phyloP scores from a whole-genome alignment of 1,139 yeast species.

The Debaryomyces robertsiae region DNA sequence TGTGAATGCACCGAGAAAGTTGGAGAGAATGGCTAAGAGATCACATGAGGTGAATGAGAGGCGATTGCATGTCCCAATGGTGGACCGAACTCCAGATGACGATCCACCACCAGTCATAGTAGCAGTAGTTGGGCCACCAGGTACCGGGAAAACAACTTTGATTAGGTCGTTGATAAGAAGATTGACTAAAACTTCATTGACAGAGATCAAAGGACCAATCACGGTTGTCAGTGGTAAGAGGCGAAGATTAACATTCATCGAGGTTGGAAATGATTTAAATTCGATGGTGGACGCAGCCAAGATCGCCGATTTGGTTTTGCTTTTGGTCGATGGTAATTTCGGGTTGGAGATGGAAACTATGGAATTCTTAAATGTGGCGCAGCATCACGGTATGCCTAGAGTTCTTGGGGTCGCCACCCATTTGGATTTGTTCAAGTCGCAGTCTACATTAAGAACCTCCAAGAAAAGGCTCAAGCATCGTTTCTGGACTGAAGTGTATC shows the following conservation, averaged over 20 bases:
- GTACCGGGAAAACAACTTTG: constrained; percentile 95
- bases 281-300: constrained; percentile 97
- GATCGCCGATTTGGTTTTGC: constrained; percentile 86
- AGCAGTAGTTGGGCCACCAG: constrained; percentile 98
- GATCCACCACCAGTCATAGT: constrained; percentile 96
- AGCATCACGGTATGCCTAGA: constrained; percentile 98
- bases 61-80: constrained; percentile 94
- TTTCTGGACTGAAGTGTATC: constrained; percentile 99
- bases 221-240: constrained; percentile 98
- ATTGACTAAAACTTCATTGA: constrained; percentile 82
- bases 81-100: constrained; percentile 95
- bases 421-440: constrained; percentile 89
- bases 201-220: constrained; percentile 92
- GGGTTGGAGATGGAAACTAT: constrained; percentile 99
- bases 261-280: constrained; percentile 88
- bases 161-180: constrained; percentile 87
- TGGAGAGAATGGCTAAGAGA: constrained; percentile 82
- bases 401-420: constrained; percentile 96
- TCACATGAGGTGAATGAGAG: constrained; percentile 84
- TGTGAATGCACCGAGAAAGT: constrained; percentile 86
- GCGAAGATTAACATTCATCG: constrained; percentile 89
- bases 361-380: constrained; percentile 95
- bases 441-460: constrained; percentile 84
- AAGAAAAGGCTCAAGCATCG: constrained; percentile 91
- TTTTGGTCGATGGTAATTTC: constrained; percentile 93